Percentiles rank a stretch among this genome's conserved stretches.
Conservation (phyloP, 2,329 filamentous ascomycete genomes). For the Colletotrichum acutatum region DNA sequence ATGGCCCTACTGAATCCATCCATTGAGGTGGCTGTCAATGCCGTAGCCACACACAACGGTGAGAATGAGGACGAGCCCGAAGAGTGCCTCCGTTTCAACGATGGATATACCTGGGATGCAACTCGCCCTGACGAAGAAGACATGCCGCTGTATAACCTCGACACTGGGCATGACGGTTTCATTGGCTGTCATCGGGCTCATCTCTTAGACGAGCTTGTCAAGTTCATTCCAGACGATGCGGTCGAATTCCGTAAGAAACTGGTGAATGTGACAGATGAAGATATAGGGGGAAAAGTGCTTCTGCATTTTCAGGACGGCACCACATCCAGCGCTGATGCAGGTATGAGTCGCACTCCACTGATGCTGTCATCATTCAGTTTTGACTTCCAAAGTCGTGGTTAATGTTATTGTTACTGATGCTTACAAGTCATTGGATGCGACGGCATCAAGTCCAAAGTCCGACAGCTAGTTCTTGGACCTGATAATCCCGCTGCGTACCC, state of each 20-base stretch:
- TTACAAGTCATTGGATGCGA: conserved; percentile 63
- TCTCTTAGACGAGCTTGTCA: conserved; percentile 48
- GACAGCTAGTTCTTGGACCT: not conserved
- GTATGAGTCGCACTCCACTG: not conserved
- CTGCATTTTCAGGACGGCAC: conserved; percentile 52
- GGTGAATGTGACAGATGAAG: conserved; percentile 7
- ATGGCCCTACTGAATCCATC: conserved; percentile 42
- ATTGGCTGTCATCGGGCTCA: not conserved
- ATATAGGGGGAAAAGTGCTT: not conserved
- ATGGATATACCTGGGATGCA: not conserved
- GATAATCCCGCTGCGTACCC: not conserved
- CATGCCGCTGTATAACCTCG: not conserved
- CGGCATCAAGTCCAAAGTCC: conserved; percentile 57
- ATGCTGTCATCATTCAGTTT: no score
- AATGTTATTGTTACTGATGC: not conserved
- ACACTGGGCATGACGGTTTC: not conserved
- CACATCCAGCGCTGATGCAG: conserved; percentile 15
- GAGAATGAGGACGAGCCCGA: not conserved
- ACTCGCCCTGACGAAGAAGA: not conserved
- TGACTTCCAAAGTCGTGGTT: no score
- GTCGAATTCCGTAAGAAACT: conserved; percentile 43
- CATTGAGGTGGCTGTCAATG: conserved; percentile 49
- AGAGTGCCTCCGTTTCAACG: not conserved
- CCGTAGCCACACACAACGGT: conserved; percentile 34
- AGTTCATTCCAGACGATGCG: conserved; percentile 44